A percentile compares a stretch with the other conserved stretches of the same genome.
phyloP scores from a whole-genome alignment of 768 basidiomycete genomes.

The Neoboletus brunneissimus region DNA sequence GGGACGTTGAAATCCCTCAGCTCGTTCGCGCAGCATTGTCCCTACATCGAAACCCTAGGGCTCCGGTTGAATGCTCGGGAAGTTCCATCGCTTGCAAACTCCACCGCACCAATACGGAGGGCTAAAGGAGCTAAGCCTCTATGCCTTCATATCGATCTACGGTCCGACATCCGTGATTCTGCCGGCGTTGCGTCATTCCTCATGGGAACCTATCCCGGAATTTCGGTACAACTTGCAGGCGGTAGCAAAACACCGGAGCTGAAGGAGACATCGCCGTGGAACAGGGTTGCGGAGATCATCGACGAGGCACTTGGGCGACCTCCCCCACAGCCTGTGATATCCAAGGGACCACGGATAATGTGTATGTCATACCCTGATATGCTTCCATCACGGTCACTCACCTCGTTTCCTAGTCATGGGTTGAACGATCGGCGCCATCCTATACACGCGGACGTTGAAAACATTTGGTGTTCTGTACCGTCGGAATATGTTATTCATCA shows the following conservation, averaged over 20 bases:
- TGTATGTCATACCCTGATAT: slow-evolving; percentile 9
- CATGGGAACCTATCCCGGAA: slow-evolving; percentile 6
- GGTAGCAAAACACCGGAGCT: slow-evolving; percentile 6
- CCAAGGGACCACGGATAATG: slow-evolving; percentile 13
- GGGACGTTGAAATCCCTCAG: slow-evolving; percentile 10
- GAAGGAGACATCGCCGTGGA: slow-evolving; percentile 20
- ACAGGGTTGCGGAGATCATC: slow-evolving; percentile 17
- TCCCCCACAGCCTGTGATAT: slow-evolving; percentile 2
- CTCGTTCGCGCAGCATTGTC: slow-evolving; percentile 15
- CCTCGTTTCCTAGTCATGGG: slow-evolving; percentile 3
- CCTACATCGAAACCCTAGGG: slow-evolving; percentile 14
- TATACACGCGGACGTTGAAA: background rate
- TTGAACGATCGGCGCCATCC: background rate
- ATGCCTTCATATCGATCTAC: slow-evolving; percentile 10
- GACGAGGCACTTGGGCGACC: slow-evolving; percentile 15
- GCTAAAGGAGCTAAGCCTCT: slow-evolving; percentile 3
- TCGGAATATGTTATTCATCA: background rate
- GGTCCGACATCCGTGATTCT: slow-evolving; percentile 22
- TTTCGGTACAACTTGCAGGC: slow-evolving; percentile 7
- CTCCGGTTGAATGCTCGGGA: slow-evolving; percentile 21
- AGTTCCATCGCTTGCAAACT: background rate
- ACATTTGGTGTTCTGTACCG: background rate
- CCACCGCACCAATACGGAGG: background rate
- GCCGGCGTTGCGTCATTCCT: slow-evolving; percentile 17
- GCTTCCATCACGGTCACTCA: background rate